Base-by-base conservation (phyloP, 768 basidiomycete species). In the Lactarius sp. region DNA sequence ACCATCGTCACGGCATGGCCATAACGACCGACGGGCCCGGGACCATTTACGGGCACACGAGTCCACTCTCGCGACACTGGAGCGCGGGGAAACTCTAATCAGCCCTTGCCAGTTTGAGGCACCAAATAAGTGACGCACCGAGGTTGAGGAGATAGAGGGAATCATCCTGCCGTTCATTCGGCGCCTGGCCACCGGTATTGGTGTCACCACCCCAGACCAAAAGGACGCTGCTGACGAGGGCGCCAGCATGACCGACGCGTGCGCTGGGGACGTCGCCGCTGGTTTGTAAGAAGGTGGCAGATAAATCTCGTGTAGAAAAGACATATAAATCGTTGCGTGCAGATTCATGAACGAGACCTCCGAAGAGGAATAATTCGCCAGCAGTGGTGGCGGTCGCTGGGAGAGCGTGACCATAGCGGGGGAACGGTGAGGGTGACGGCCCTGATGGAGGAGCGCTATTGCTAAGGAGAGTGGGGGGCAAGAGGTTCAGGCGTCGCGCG, bases 201-300 rank as follows among this genome's bases (percentile, higher is more conserved):
- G 95, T 98, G 73, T 99, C 97, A 31, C 96, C 97, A 37, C 97
- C 97, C 97, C 97, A 99, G 4, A 98, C 88, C 64, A 98, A 90
- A 64, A 99, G 79, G 55, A 98, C 96, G 71, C 90, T 94, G 74
- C 94, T 93, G 61, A 98, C 94, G 55, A 98, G 85, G 6, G 96
- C 96, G 74, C 90, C 89, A 3, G 94, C 93, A 77, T 99, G 97
- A 0, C 97, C 96, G n/a, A 98, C 95, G 66, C 97, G 80, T 0
- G 93, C 86, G 16, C 85, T 85, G 1, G 97, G 97, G 7, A 90
- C 77, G 70, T 95, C 92, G 5, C 97, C 97, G 13, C 81, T 83
- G 0, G 95, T 97, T 72, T 94, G 90, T 37, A 98, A 77, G 12
- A 94, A 80, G 12, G 85, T 86, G 8, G 92, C 88, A 16, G 88